Evolutionary conservation across 106 monocot genomes (phyloP).

Genomic region (Vanilla planifolia): DNA sequence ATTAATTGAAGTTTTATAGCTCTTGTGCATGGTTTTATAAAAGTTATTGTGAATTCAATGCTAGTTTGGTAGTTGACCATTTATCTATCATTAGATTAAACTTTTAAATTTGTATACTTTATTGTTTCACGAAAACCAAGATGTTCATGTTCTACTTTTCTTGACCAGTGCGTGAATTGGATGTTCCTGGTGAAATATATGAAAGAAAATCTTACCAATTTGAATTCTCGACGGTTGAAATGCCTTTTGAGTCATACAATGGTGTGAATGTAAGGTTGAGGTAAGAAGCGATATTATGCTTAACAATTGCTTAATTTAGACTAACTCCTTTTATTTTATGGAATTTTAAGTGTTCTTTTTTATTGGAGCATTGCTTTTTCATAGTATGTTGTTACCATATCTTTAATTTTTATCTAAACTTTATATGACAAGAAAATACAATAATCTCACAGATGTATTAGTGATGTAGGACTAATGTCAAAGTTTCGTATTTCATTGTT

Average conservation of each 20-base stretch:
- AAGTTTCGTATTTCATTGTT: no score
- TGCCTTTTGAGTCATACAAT: slow-evolving; percentile 98
- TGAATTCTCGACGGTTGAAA: slow-evolving; percentile 96
- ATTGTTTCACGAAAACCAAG: not conserved
- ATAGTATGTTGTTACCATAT: no score
- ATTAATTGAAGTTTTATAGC: no score
- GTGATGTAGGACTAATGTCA: no score
- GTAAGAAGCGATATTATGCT: slow-evolving; percentile 21
- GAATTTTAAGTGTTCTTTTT: no score
- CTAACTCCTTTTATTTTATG: not conserved
- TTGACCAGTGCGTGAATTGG: slow-evolving; percentile 87
- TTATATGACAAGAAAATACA: no score
- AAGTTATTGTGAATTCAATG: slow-evolving; percentile 1
- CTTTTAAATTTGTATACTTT: not conserved
- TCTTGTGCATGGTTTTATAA: no score
- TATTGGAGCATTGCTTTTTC: no score
- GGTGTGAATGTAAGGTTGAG: slow-evolving; percentile 90
- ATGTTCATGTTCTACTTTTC: slow-evolving; percentile 7
- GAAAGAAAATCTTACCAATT: slow-evolving; percentile 90
- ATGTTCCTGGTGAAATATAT: slow-evolving; percentile 97
- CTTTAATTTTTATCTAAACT: no score
- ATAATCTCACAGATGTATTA: no score
- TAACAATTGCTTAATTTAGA: not conserved
- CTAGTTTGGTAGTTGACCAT: not conserved
- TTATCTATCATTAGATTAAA: not conserved